A percentile compares a stretch with the other conserved stretches of the same genome.
Conservation (phyloP, 768 basidiomycete species). For the Suillus luteus region DNA sequence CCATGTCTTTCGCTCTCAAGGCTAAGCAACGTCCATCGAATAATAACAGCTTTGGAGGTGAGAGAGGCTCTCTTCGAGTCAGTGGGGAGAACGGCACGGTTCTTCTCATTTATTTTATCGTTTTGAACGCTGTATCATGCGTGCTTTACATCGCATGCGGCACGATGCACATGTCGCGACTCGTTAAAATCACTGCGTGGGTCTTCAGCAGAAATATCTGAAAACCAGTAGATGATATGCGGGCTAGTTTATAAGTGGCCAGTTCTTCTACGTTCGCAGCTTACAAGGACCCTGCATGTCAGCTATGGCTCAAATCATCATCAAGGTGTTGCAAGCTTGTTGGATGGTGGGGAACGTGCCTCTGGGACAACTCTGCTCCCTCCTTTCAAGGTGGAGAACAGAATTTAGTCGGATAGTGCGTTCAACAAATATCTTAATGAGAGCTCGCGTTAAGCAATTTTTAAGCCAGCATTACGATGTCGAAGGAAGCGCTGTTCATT, state of each 20-base stretch:
- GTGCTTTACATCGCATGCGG: slow-evolving; percentile 58
- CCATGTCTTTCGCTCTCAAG: neutral
- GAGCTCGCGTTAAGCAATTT: neutral
- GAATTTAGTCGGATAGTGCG: slow-evolving; percentile 75
- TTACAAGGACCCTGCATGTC: too few relatives aligned
- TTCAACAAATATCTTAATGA: slow-evolving; percentile 11
- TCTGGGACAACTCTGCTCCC: slow-evolving; percentile 73
- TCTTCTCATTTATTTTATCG: slow-evolving; percentile 32
- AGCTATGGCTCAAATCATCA: too few relatives aligned
- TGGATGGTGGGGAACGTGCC: slow-evolving; percentile 47
- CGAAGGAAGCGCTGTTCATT: slow-evolving; percentile 74
- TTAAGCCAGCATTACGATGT: slow-evolving; percentile 58
- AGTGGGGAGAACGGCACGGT: slow-evolving; percentile 38
- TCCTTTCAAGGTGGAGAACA: too few relatives aligned
- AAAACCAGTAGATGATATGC: slow-evolving; percentile 48
- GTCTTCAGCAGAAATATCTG: slow-evolving; percentile 64
- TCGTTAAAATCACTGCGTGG: slow-evolving; percentile 77
- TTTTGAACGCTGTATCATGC: slow-evolving; percentile 38
- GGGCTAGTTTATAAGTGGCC: slow-evolving; percentile 40
- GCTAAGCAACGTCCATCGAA: slow-evolving; percentile 85
- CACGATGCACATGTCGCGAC: slow-evolving; percentile 51
- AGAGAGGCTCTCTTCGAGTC: slow-evolving; percentile 44
- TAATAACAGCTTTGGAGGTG: slow-evolving; percentile 31
- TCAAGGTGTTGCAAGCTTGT: slow-evolving; percentile 57
- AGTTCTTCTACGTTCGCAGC: slow-evolving; percentile 55